Evolutionary conservation across 192 early-diverging fungal genomes (phyloP), one percentile per base, ranked within the genome.

Genomic region (Ambispora gerdemannii): DNA sequence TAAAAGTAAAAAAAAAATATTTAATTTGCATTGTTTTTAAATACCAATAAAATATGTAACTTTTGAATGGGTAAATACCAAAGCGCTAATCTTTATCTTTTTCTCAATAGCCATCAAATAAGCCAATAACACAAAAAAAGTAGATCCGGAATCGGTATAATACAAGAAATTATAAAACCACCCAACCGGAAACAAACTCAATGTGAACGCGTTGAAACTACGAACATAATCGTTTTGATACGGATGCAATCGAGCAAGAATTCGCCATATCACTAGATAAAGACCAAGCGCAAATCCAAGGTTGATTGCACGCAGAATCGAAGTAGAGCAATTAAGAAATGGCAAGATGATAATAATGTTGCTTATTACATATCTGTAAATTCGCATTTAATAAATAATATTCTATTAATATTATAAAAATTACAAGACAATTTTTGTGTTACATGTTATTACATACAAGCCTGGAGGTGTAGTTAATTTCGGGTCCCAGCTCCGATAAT

Each of bases 391-490:
- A n/a, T 20, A 53, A 53, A 53, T 20, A 53, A 53, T 53, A 53
- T 20, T 4, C 20, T 4, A n/a, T 31, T 27, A 33, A 67, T 52
- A 52, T 25, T 49, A 32, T 67, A 67, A 43, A 43, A n/a, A 22
- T 38, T 25, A 8, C 20, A 22, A 47, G 20, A 49, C 1, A 27
- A 58, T 25, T 25, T 11, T 28, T 58, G 19, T 58, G 19, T 58
- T 4, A 24, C n/a, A 22, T n/a, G n/a, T 78, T 32, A 74, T 24
- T 24, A 86, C 71, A 75, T 91, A 98, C 83, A 97, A 84, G 13
- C 95, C 96, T 22, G 96, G 95, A 38, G 95, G 96, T n/a, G 96
- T 98, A 0, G 96, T 98, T 27, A 98, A 75, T 74, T 95, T 98
- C n/a, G 89, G 88, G 73, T 98, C 90, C 90, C 92, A 98, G 27